phyloP scores from a whole-genome alignment of 345 rosid species.

The Populus pruinosa region DNA sequence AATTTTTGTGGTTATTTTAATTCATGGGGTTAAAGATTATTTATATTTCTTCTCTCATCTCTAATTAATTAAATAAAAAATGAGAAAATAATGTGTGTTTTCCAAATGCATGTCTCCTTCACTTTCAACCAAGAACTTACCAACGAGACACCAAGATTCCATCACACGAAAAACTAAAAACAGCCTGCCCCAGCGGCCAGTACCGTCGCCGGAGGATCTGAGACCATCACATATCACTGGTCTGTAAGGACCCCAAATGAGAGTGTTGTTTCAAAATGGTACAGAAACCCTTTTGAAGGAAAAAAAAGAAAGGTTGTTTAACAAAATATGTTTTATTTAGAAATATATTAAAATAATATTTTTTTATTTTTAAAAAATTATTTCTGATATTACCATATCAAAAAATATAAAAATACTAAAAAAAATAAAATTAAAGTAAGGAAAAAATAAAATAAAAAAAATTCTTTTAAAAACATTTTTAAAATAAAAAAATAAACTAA shows the following conservation, averaged over 20 bases:
- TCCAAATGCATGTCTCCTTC: too few species aligned
- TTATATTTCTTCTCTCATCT: too few species aligned
- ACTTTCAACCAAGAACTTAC: neutral
- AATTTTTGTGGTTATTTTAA: neutral
- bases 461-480: too few species aligned
- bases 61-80: too few species aligned
- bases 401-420: too few species aligned
- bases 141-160: neutral
- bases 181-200: neutral
- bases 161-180: neutral
- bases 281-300: neutral
- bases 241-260: neutral
- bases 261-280: neutral
- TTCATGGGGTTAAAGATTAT: neutral
- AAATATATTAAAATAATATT: too few species aligned
- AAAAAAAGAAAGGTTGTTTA: too few species aligned
- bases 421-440: too few species aligned
- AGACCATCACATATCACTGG: neutral
- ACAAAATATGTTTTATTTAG: accelerated
- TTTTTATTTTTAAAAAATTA: too few species aligned
- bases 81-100: too few species aligned
- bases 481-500: accelerated
- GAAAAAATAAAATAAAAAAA: too few species aligned
- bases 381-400: too few species aligned
- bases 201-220: neutral